Evolutionary conservation across 2,329 filamentous ascomycete species (phyloP), one percentile per base, ranked within the genome.

Genomic region (Coniochaeta sp.): DNA sequence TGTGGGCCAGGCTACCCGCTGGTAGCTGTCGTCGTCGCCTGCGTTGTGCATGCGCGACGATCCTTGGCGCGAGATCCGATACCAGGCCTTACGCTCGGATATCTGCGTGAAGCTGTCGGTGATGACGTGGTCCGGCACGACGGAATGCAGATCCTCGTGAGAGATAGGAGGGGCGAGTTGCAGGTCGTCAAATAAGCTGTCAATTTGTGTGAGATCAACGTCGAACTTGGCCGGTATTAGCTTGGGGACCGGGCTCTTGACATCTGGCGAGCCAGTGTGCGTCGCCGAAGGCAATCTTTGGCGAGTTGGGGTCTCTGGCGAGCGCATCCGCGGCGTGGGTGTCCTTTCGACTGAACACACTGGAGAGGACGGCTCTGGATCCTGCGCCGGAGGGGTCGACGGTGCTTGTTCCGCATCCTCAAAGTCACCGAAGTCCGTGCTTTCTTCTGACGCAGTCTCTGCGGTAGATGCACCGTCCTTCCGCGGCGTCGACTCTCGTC

Each of bases 1-100:
- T n/a, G 75, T 72, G 4, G 68, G 63, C 86, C 86, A 89, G 2
- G 75, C 73, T n/a, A 86, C 77, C 9, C 81, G 78, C 19, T 81
- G 74, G 67, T 88, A 89, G 63, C 79, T 81, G 9, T 86, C 83
- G 57, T 85, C 82, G 54, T 85, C 79, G 47, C 81, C 84, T 3
- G 73, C 71, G 59, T 85, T 77, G 64, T 87, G 79, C 61, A 81
- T 81, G 6, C 83, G 77, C 65, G 80, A 77, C 0, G 85, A 84
- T 2, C 84, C 86, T 59, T 78, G 79, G 5, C 86, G 79, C 8
- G 86, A 87, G 19, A 88, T 71, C 22, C 84, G 82, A 64, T 88
- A 87, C 86, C 86, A 89, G 8, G 78, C 77, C 66, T 84, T 87
- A 56, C 86, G 83, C 69, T 88, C 80, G 2, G 81, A 80, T 3